Evolutionary conservation across 345 rosid species (phyloP), one percentile per base, ranked within the genome.

Genomic region (Camelina sativa): DNA sequence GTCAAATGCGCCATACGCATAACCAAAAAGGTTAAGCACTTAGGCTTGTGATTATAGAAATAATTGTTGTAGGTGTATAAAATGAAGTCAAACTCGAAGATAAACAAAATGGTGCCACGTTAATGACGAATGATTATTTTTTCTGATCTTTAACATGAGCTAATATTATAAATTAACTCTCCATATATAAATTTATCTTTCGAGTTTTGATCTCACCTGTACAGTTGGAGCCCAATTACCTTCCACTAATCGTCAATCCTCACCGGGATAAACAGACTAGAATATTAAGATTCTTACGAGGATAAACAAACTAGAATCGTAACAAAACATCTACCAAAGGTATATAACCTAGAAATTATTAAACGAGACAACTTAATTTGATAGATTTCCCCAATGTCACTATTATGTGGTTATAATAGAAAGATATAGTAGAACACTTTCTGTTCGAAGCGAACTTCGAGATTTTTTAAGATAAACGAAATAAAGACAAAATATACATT

Each of bases 401-500:
- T 55, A 11, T 41, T 25, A 3, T 11, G 7, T 40, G 5, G 46
- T 46, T 32, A 44, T 22, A 32, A 59, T 34, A 58, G 19, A 56
- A 17, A 44, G 12, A 40, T 1, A 40, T n/a, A 6, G 16, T 8
- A 32, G 16, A 32, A 3, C 47, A 58, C 25, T 47, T 46, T 47
- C 47, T 59, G 7, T 48, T 71, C 16, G 15, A 65, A 46, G 46
- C 35, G 28, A 65, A 35, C 72, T 47, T 74, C 30, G 50, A 53
- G 15, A 0, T 2, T 63, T 20, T 2, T 3, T 10, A 32, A 65
- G 48, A 73, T 22, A 47, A 28, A 35, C 16, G 35, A 56, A 74
- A 57, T 53, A 74, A 73, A 74, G 78, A 74, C 78, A 67, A 74
- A 67, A 2, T 17, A 25, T 66, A 8, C 28, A 74, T 58, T 74